Conservation (phyloP, 2,329 filamentous ascomycete species). For the Pseudovirgaria hyperparasitica region DNA sequence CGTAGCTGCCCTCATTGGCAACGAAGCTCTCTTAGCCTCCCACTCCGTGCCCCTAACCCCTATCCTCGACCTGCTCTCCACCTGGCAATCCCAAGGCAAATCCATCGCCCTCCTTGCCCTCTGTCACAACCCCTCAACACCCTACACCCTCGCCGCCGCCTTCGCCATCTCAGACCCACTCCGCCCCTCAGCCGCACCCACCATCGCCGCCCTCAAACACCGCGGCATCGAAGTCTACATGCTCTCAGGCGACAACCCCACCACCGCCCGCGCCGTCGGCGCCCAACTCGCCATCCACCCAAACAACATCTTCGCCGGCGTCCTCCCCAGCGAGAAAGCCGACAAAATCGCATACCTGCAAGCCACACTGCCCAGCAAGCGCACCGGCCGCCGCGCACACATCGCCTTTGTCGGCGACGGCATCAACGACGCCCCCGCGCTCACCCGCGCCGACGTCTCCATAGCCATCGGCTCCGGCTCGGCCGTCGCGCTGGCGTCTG, state of each 20-base stretch:
- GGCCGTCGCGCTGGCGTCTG: constrained; percentile 70
- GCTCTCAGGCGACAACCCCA: constrained; percentile 83
- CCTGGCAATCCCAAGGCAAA: constrained; percentile 29
- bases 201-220: constrained; percentile 51
- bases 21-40: constrained; percentile 52
- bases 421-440: constrained; percentile 73
- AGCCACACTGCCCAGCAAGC: constrained; percentile 14
- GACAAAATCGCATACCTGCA: constrained; percentile 48
- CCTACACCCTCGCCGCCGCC: constrained; percentile 42
- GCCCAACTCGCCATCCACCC: constrained; percentile 59
- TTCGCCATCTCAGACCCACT: constrained; percentile 74
- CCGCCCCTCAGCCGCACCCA: constrained; percentile 54
- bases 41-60: constrained; percentile 18
- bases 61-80: constrained; percentile 14
- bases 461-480: constrained; percentile 72
- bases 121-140: constrained; percentile 1
- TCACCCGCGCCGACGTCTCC: constrained; percentile 68
- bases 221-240: constrained; percentile 71
- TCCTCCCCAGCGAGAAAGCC: constrained; percentile 73
- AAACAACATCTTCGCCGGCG: constrained; percentile 70
- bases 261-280: constrained; percentile 72
- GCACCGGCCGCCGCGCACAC: constrained; percentile 32
- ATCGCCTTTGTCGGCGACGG: constrained; percentile 81
- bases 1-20: constrained; percentile 52
- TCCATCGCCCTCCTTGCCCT: constrained; percentile 29